Conservation (phyloP, 805 yeast genomes). For the Saccharomycopsis sp. region DNA sequence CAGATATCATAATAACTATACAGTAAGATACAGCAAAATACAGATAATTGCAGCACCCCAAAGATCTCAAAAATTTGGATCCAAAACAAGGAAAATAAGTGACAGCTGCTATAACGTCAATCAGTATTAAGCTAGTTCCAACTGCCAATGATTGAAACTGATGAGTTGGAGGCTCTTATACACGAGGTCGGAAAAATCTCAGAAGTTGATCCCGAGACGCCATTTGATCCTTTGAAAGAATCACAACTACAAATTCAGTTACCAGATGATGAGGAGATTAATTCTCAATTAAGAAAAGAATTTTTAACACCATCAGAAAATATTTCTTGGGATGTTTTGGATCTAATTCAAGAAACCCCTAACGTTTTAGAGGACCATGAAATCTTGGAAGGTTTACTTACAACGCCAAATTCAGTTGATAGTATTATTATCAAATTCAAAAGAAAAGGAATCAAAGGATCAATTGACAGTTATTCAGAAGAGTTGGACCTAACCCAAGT, state of each 20-base stretch:
- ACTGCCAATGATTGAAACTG: constrained; percentile 1
- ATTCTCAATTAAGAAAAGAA: constrained; percentile 20
- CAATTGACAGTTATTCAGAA: constrained; percentile 53
- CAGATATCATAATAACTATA: too few relatives aligned
- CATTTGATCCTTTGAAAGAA: constrained; percentile 1
- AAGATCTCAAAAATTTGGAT: too few relatives aligned
- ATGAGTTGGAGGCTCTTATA: neutral
- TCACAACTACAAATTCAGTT: neutral
- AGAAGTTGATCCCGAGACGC: neutral
- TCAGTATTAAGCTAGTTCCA: too few relatives aligned
- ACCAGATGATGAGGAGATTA: constrained; percentile 9
- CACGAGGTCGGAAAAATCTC: neutral
- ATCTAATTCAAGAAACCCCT: constrained; percentile 53
- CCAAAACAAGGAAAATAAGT: too few relatives aligned
- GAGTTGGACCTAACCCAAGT: constrained; percentile 39
- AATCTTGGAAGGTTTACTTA: constrained; percentile 40
- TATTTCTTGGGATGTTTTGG: constrained; percentile 62
- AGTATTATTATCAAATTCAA: constrained; percentile 59
- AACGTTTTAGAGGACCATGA: constrained; percentile 21
- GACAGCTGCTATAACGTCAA: too few relatives aligned
- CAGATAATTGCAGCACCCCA: too few relatives aligned
- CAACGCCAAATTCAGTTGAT: constrained; percentile 48
- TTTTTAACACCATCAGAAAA: constrained; percentile 7
- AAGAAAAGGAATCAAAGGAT: constrained; percentile 68
- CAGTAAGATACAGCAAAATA: too few relatives aligned